Base-by-base conservation (phyloP, 192 early-diverging fungal genomes). In the Geosiphon pyriformis region DNA sequence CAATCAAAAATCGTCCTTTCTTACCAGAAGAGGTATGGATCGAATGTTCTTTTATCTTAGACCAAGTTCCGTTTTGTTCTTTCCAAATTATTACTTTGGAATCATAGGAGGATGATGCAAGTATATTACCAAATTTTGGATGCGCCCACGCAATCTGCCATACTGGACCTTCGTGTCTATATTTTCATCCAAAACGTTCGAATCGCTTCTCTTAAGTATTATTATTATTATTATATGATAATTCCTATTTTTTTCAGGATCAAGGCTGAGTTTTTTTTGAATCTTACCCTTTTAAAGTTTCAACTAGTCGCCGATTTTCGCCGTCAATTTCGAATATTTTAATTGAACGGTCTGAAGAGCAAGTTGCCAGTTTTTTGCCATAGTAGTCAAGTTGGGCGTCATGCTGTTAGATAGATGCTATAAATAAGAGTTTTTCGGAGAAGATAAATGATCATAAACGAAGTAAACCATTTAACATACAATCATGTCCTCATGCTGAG, bases 81-180 rank as follows among this genome's bases (percentile, higher is more conserved):
- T 92, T 93, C 94, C 94, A 99, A 61, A 99, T 90, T 69, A 93
- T 83, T 34, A 98, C 95, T 46, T 89, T 88, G n/a, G 88, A 85
- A 70, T 99, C 97, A 73, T 97, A 97, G 20, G 93, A 92, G 76
- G 94, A 96, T 25, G 94, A 96, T 17, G 97, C 97, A 22, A 99
- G 79, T 47, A 99, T 88, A 70, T 80, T 89, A 53, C 95, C 95
- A 79, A 92, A 99, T 75, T 96, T 96, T 46, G 97, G 97, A 71
- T 99, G 97, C 15, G 95, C 94, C 97, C 97, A 99, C 18, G 94
- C 82, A 23, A 99, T 90, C 72, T 96, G 94, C 97, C 97, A 99
- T n/a, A 99, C 95, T 2, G 97, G 97, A 23, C 94, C 95, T 51
- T 91, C 88, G 74, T 99, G 95, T 34, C 90, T 94, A 74, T 63